Conservation (phyloP, 805 yeast genomes). For the Cyberlindnera xishuangbannaensis region DNA sequence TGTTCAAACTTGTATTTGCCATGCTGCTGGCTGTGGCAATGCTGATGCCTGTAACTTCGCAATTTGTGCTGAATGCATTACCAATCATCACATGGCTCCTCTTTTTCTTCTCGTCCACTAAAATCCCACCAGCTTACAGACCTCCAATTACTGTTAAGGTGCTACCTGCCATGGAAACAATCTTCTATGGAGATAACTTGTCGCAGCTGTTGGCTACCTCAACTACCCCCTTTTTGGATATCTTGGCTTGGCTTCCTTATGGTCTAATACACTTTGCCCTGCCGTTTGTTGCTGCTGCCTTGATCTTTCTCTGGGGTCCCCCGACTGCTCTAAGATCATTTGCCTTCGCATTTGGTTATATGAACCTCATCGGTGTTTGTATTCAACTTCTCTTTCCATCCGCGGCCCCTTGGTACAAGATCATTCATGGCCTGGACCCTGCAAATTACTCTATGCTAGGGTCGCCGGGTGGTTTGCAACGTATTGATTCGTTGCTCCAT, state of each 20-base stretch:
- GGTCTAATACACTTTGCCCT: slow-evolving; percentile 87
- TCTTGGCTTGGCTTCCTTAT: slow-evolving; percentile 94
- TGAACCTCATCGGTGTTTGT: slow-evolving; percentile 83
- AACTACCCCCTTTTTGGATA: slow-evolving; percentile 59
- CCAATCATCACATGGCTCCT: slow-evolving; percentile 87
- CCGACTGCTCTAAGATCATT: slow-evolving; percentile 79
- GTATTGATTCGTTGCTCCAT: slow-evolving; percentile 78
- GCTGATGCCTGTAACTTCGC: slow-evolving; percentile 71
- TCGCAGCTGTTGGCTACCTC: slow-evolving; percentile 76
- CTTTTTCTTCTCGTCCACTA: slow-evolving; percentile 70
- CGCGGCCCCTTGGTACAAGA: slow-evolving; percentile 97
- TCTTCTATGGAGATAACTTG: slow-evolving; percentile 85
- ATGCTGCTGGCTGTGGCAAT: slow-evolving; percentile 39
- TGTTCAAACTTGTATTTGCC: slow-evolving; percentile 29
- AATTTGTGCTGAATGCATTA: slow-evolving; percentile 75
- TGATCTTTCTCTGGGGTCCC: slow-evolving; percentile 84
- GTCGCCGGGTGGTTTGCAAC: slow-evolving; percentile 89
- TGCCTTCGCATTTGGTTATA: slow-evolving; percentile 91
- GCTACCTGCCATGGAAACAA: slow-evolving; percentile 87
- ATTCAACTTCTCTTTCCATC: slow-evolving; percentile 83
- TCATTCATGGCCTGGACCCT: slow-evolving; percentile 75
- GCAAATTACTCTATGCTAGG: slow-evolving; percentile 91
- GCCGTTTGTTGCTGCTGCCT: slow-evolving; percentile 78
- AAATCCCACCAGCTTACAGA: slow-evolving; percentile 66
- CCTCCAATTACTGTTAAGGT: slow-evolving; percentile 89